Percentiles rank a stretch among this genome's conserved stretches.
Evolutionary conservation across 83 land plant species (phyloP).

Genomic region (Picea mariana): DNA sequence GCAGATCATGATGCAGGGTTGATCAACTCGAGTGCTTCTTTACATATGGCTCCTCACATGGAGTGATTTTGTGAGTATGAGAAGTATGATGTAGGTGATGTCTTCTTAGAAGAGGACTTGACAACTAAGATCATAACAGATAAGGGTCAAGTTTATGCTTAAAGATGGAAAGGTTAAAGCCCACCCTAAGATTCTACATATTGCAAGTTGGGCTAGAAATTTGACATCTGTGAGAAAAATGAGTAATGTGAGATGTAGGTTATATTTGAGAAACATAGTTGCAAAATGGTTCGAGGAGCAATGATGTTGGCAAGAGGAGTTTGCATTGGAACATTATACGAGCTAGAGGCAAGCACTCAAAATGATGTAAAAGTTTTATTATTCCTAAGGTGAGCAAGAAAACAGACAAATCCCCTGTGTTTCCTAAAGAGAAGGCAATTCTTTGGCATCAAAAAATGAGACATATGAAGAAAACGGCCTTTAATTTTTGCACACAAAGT

Average conservation of each 20-base stretch:
- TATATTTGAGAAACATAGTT: neutral
- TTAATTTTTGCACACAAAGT: neutral
- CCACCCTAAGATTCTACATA: neutral
- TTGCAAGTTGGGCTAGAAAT: neutral
- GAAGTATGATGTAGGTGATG: neutral
- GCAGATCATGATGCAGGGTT: neutral
- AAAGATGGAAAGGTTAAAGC: neutral
- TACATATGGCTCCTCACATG: neutral
- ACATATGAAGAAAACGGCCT: neutral
- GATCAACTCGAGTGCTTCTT: neutral
- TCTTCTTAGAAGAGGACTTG: too few relatives aligned
- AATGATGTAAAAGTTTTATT: neutral
- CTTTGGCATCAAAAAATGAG: neutral
- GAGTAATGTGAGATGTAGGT: neutral
- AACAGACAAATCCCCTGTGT: neutral
- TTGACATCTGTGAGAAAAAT: neutral
- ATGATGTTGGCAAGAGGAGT: neutral
- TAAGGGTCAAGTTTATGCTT: neutral
- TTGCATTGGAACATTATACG: neutral
- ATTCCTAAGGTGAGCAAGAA: neutral
- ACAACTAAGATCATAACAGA: neutral
- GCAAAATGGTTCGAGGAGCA: neutral
- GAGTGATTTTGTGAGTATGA: neutral
- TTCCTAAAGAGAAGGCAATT: neutral
- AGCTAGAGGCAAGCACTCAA: neutral